A percentile compares a stretch with the other conserved stretches of the same genome.
Conservation (phyloP, 2,329 filamentous ascomycete genomes). For the Seiridium cupressi region DNA sequence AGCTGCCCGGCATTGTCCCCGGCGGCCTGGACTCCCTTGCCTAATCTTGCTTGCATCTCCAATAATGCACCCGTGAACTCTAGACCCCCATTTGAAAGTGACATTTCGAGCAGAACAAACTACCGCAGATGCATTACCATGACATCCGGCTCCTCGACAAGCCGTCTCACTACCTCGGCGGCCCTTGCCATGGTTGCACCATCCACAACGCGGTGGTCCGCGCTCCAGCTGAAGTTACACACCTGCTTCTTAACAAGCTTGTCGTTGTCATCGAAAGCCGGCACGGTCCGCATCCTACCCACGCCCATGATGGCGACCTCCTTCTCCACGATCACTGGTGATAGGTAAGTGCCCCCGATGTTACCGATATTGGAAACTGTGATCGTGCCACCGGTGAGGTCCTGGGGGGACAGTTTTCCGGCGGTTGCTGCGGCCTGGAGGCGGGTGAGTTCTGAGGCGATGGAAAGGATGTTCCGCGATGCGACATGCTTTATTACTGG, state of each 20-base stretch:
- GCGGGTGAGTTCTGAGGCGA: conserved; percentile 73
- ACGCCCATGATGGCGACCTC: conserved; percentile 92
- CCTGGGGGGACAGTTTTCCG: conserved; percentile 72
- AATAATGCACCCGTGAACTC: too few species aligned
- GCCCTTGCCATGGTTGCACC: conserved; percentile 92
- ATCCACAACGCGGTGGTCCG: conserved; percentile 91
- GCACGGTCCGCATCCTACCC: conserved; percentile 75
- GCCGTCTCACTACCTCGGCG: conserved; percentile 73
- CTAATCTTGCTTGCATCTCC: too few species aligned
- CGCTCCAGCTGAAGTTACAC: conserved; percentile 93
- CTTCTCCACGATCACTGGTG: conserved; percentile 84
- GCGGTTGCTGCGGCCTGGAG: conserved; percentile 70
- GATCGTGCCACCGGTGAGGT: conserved; percentile 85
- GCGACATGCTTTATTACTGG: conserved; percentile 88
- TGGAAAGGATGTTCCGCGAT: conserved; percentile 70
- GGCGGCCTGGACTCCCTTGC: too few species aligned
- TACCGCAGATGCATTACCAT: conserved; percentile 84
- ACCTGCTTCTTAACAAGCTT: conserved; percentile 72
- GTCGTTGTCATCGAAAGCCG: conserved; percentile 67
- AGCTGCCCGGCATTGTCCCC: not conserved
- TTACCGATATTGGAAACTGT: conserved; percentile 96
- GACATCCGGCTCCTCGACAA: conserved; percentile 80
- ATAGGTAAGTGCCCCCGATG: conserved; percentile 88
- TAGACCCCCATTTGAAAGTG: not conserved
- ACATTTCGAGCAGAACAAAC: conserved; percentile 11